Conservation (phyloP, 2,329 filamentous ascomycete genomes). For the Sporothrix humicola region DNA sequence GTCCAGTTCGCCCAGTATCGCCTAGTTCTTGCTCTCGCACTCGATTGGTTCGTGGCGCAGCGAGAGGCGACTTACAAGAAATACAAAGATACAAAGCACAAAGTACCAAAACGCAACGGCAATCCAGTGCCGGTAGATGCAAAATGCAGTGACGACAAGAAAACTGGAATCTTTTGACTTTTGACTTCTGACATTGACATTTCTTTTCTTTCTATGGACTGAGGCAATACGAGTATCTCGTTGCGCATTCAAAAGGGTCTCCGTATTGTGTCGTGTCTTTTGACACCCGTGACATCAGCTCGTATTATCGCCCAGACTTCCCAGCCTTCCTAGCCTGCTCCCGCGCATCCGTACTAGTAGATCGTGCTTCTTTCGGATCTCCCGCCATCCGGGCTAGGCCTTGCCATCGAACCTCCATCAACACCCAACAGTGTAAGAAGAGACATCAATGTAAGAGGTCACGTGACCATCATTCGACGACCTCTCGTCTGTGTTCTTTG, state of each 20-base stretch:
- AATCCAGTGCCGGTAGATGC: not conserved
- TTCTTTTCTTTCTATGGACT: no score
- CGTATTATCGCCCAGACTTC: not conserved
- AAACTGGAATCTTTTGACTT: not conserved
- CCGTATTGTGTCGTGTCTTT: not conserved
- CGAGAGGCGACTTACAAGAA: not conserved
- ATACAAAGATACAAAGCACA: not conserved
- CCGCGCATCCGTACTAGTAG: no score
- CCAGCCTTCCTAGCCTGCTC: no score
- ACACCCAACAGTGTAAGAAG: no score
- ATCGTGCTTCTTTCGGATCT: no score
- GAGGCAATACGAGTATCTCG: not conserved
- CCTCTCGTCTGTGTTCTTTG: no score
- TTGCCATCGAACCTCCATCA: no score
- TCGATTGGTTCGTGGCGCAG: slow-evolving; percentile 16
- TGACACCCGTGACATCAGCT: not conserved
- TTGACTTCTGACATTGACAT: not conserved
- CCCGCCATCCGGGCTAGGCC: no score
- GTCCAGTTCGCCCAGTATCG: not conserved
- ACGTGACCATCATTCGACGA: no score
- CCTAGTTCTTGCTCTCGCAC: not conserved
- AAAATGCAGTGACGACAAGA: not conserved
- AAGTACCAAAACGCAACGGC: not conserved
- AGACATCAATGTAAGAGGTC: no score
- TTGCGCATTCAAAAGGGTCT: no score